These are phyloP conservation scores for Tuber calosporum DNA, from an alignment of 495 filamentous ascomycete genomes.

Conservation along the genomic window DNA sequence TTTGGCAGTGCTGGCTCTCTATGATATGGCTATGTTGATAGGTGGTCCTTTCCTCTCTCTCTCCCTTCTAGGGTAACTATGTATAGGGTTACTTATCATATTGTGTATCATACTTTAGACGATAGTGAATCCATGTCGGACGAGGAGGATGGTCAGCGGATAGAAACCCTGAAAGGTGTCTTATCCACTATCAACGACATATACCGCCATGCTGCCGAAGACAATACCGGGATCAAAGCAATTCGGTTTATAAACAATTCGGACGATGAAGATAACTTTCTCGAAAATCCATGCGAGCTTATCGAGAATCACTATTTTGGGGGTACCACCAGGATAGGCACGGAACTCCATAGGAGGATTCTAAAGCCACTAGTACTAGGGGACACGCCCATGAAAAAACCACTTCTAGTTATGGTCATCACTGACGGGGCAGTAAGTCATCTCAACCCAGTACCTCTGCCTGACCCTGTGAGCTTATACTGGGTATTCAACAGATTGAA, in stretches of 20 bases:
- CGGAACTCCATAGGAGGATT: conserved; percentile 55
- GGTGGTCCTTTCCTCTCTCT: conserved; percentile 36
- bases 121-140: conserved; percentile 67
- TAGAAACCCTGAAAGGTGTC: conserved; percentile 58
- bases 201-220: conserved; percentile 55
- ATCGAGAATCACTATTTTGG: conserved; percentile 54
- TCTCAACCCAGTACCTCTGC: conserved; percentile 48
- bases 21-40: conserved; percentile 44
- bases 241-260: conserved; percentile 62
- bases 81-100: neutral
- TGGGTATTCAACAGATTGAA: conserved; percentile 12
- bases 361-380: conserved; percentile 54
- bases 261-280: neutral
- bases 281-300: conserved; percentile 44
- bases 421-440: conserved; percentile 56
- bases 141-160: conserved; percentile 55
- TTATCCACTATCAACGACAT: conserved; percentile 56
- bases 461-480: conserved; percentile 48
- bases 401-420: conserved; percentile 61
- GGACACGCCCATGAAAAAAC: conserved; percentile 48
- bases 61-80: neutral
- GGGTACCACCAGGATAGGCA: conserved; percentile 61
- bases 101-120: conserved; percentile 45
- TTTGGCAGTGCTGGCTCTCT: conserved; percentile 23
- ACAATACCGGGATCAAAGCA: conserved; percentile 53